phyloP scores from a whole-genome alignment of 768 basidiomycete genomes.

The Kwoniella mangroviensis region DNA sequence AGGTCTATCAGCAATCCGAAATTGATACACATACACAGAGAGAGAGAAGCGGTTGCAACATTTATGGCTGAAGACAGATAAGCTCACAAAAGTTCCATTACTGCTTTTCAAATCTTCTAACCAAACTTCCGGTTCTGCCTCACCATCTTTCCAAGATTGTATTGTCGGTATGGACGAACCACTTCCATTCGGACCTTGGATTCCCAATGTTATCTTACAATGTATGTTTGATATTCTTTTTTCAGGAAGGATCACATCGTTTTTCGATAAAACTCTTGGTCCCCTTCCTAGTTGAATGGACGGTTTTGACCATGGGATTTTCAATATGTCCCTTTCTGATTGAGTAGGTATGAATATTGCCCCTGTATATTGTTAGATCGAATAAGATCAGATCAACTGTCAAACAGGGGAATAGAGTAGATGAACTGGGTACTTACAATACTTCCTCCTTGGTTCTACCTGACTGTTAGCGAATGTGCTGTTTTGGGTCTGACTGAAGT shows the following conservation, averaged over 20 bases:
- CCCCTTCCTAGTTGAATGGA: slow-evolving; percentile 53
- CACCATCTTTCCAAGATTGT: slow-evolving; percentile 46
- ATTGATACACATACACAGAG: too few species aligned
- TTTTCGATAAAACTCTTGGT: slow-evolving; percentile 34
- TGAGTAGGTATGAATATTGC: slow-evolving; percentile 55
- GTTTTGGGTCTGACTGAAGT: slow-evolving; percentile 47
- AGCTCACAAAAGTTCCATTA: slow-evolving; percentile 69
- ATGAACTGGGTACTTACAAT: slow-evolving; percentile 42
- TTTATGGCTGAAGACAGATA: too few species aligned
- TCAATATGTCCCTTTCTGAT: slow-evolving; percentile 44
- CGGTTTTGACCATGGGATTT: slow-evolving; percentile 49
- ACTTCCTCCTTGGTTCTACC: slow-evolving; percentile 55
- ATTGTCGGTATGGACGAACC: slow-evolving; percentile 22
- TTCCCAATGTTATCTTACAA: slow-evolving; percentile 51
- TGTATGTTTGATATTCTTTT: slow-evolving; percentile 53
- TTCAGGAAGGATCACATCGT: slow-evolving; percentile 50
- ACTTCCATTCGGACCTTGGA: slow-evolving; percentile 37
- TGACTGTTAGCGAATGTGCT: slow-evolving; percentile 45
- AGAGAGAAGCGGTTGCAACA: too few species aligned
- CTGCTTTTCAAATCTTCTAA: slow-evolving; percentile 62
- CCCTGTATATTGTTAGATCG: slow-evolving; percentile 38
- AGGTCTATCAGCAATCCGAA: not conserved
- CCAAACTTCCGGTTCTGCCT: slow-evolving; percentile 52
- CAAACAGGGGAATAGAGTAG: not conserved
- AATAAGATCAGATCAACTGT: slow-evolving; percentile 1